phyloP scores from a whole-genome alignment of 371 early-diverging fungal species.

The Batkoa obscura region DNA sequence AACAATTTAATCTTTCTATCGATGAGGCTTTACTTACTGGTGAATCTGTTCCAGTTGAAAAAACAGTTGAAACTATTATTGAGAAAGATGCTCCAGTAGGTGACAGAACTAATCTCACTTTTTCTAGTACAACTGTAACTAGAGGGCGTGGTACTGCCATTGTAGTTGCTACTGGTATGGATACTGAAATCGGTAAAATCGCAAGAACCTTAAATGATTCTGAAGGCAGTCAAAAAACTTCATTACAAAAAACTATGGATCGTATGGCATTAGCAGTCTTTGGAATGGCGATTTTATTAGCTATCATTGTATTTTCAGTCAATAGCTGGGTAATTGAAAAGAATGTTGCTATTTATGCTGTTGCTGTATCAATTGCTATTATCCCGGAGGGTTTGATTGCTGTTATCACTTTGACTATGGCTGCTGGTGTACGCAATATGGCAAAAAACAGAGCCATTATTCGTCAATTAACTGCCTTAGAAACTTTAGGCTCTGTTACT shows the following conservation, averaged over 20 bases:
- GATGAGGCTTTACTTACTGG: slow-evolving; percentile 79
- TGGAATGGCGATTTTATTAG: slow-evolving; percentile 38
- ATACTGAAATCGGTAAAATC: slow-evolving; percentile 86
- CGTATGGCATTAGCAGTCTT: slow-evolving; percentile 55
- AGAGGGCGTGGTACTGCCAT: slow-evolving; percentile 33
- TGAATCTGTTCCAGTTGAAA: slow-evolving; percentile 54
- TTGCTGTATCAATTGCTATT: slow-evolving; percentile 75
- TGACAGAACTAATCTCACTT: slow-evolving; percentile 34
- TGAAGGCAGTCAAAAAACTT: slow-evolving; percentile 38
- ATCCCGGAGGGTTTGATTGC: slow-evolving; percentile 93
- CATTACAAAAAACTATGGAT: slow-evolving; percentile 50
- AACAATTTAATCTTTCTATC: slow-evolving; percentile 56
- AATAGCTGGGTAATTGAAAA: slow-evolving; percentile 26
- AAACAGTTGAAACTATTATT: slow-evolving; percentile 21
- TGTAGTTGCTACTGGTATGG: slow-evolving; percentile 61
- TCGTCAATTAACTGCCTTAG: slow-evolving; percentile 69
- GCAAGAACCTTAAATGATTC: slow-evolving; percentile 60
- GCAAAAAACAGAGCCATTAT: slow-evolving; percentile 72
- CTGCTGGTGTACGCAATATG: slow-evolving; percentile 77
- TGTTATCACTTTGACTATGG: slow-evolving; percentile 74
- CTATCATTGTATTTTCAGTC: slow-evolving; percentile 48
- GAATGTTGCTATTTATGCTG: slow-evolving; percentile 47
- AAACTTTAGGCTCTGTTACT: slow-evolving; percentile 77
- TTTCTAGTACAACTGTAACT: slow-evolving; percentile 32
- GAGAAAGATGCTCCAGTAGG: slow-evolving; percentile 33